Evolutionary conservation across 805 yeast species (phyloP).

Genomic region (Helenozyma baotianmanensis): DNA sequence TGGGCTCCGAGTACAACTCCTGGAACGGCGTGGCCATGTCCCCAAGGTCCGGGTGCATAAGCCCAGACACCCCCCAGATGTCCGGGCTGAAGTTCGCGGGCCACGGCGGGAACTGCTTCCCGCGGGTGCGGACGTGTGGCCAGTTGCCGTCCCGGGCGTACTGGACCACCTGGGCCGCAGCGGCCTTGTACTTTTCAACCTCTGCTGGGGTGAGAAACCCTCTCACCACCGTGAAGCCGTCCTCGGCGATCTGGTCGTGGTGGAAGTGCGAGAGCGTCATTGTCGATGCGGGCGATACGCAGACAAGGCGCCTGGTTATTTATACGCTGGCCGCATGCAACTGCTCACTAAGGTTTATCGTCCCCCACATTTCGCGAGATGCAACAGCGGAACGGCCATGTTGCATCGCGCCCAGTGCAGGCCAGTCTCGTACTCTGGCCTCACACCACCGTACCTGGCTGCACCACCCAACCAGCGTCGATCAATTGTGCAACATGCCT

Average conservation of each 20-base stretch:
- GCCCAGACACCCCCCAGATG: constrained; percentile 49
- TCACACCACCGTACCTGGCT: neutral
- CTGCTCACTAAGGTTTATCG: too few species aligned
- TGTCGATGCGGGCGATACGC: too few species aligned
- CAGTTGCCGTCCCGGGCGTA: constrained; percentile 45
- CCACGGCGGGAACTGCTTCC: constrained; percentile 59
- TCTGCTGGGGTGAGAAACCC: constrained; percentile 39
- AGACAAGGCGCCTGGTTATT: too few species aligned
- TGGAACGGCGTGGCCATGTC: constrained; percentile 35
- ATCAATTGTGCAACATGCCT: constrained; percentile 5
- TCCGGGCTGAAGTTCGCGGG: constrained; percentile 46
- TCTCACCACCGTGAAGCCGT: constrained; percentile 37
- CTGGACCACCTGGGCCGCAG: constrained; percentile 35
- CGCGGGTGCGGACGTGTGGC: constrained; percentile 46
- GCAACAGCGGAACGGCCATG: too few species aligned
- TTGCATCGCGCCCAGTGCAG: too few species aligned
- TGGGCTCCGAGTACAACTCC: constrained; percentile 34
- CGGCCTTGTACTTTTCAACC: constrained; percentile 28
- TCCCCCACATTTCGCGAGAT: too few species aligned
- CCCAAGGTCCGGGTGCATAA: constrained; percentile 43
- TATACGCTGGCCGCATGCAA: too few species aligned
- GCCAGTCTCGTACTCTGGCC: neutral
- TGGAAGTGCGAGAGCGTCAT: constrained; percentile 18
- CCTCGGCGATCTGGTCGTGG: constrained; percentile 32
- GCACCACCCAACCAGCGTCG: neutral